These are phyloP conservation scores for Pseudevernia furfuracea DNA, from an alignment of 495 filamentous ascomycete species.

Conservation along the genomic window DNA sequence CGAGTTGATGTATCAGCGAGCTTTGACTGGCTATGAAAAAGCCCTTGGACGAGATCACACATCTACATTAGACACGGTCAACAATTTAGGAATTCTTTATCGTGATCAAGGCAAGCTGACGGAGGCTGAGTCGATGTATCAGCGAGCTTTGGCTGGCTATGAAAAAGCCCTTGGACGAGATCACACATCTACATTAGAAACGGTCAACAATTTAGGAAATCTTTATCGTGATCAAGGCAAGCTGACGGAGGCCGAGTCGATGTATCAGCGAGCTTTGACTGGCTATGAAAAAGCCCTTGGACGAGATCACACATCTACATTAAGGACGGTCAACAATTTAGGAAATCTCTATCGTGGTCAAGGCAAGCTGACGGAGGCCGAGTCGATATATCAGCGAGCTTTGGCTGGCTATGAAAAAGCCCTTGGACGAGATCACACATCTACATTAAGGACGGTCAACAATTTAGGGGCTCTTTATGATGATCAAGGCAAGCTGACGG, in stretches of 20 bases:
- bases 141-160: slow-evolving; percentile 30
- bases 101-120: slow-evolving; percentile 24
- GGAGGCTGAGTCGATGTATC: slow-evolving; percentile 32
- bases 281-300: slow-evolving; percentile 27
- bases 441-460: background rate
- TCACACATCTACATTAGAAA: background rate
- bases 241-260: slow-evolving; percentile 30
- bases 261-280: slow-evolving; percentile 32
- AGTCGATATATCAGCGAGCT: slow-evolving; percentile 32
- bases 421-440: background rate
- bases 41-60: background rate
- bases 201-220: slow-evolving; percentile 15
- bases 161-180: slow-evolving; percentile 23
- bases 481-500: slow-evolving; percentile 21
- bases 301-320: too few relatives aligned
- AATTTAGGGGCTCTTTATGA: slow-evolving; percentile 19
- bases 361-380: slow-evolving; percentile 28
- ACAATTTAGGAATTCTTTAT: slow-evolving; percentile 26
- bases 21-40: slow-evolving; percentile 32
- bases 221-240: slow-evolving; percentile 25
- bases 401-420: slow-evolving; percentile 32
- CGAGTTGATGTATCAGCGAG: slow-evolving; percentile 31
- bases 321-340: slow-evolving; percentile 15
- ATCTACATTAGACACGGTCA: background rate
- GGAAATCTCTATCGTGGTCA: slow-evolving; percentile 24